Base-by-base conservation (phyloP, 2,329 filamentous ascomycete genomes). In the Chaetomiaceae sp. region DNA sequence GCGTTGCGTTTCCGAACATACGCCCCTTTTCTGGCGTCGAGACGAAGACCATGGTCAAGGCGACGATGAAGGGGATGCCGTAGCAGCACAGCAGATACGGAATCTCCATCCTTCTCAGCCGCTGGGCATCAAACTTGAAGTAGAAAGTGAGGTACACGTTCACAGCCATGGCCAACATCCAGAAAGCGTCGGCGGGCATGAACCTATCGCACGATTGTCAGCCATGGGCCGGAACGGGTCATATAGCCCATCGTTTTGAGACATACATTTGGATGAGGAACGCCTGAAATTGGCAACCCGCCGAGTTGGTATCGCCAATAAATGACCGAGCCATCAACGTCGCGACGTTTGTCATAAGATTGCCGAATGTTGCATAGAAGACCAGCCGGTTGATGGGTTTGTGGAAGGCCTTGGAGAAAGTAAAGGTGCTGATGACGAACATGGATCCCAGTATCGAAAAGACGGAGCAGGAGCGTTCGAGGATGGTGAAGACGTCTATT, bases 341-440 rank as follows among this genome's bases (percentile, higher is more conserved):
- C 1, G 84, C 88, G 16, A 89, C 78, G 66, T 90, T 92, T 56
- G 81, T 82, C 69, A 90, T 75, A 61, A 92, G 76, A 64, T 95
- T 95, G 8, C 89, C 89, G 64, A 89, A 86, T 0, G 86, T 87
- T 6, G 89, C 89, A 66, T 87, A 94, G 67, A 95, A 92, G 9
- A 92, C 84, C 0, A 95, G 76, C 16, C 89, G 79, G 65, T 94
- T 94, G 71, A 94, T 90, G n/a, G 89, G 87, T 65, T 90, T 92
- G 63, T 87, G 86, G 66, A 94, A 94, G 5, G 78, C 77, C 14
- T 75, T 77, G 29, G 85, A 88, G n/a, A 70, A 68, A 27, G 80
- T 70, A 64, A 91, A 94, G 3, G 87, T 90, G 51, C 74, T 61
- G 49, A 92, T 82, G 63, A 90, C 86, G 66, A 91, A 82, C 29